phyloP scores from a whole-genome alignment of 345 rosid genomes.

The Eucalyptus tenuipes region DNA sequence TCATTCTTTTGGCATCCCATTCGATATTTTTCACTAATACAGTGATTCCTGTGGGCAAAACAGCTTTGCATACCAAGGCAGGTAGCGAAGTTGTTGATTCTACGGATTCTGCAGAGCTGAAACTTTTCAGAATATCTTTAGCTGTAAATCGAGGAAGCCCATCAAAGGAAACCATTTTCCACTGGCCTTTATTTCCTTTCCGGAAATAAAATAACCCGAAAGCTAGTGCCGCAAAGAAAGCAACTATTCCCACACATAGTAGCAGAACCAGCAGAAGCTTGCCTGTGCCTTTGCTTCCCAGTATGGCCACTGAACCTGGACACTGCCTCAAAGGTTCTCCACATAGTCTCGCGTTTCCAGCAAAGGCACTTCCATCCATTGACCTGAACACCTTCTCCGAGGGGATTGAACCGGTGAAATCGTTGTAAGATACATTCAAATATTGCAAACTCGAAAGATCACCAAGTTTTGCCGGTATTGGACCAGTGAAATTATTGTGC shows the following conservation, averaged over 20 bases:
- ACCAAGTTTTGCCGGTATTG: conserved; percentile 39
- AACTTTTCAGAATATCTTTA: conserved; percentile 64
- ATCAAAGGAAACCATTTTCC: conserved; percentile 68
- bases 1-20: conserved; percentile 31
- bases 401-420: conserved; percentile 58
- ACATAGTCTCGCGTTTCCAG: conserved; percentile 64
- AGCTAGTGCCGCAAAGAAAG: conserved; percentile 27
- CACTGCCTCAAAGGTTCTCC: conserved; percentile 66
- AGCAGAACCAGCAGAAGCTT: conserved; percentile 45
- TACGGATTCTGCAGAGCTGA: conserved; percentile 13
- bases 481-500: conserved; percentile 53
- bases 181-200: conserved; percentile 41
- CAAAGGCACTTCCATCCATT: conserved; percentile 55
- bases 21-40: conserved; percentile 60
- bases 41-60: conserved; percentile 82
- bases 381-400: conserved; percentile 31
- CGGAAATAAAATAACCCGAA: conserved; percentile 37
- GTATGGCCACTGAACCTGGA: conserved; percentile 21
- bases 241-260: conserved; percentile 29
- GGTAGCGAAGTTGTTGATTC: conserved; percentile 22
- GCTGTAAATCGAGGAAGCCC: conserved; percentile 79
- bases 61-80: conserved; percentile 47
- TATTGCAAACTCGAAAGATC: conserved; percentile 28
- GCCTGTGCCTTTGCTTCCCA: conserved; percentile 35
- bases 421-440: conserved; percentile 53